These are phyloP conservation scores for Tausonia pullulans DNA, from an alignment of 1,284 basidiomycete species.

Conservation along the genomic window DNA sequence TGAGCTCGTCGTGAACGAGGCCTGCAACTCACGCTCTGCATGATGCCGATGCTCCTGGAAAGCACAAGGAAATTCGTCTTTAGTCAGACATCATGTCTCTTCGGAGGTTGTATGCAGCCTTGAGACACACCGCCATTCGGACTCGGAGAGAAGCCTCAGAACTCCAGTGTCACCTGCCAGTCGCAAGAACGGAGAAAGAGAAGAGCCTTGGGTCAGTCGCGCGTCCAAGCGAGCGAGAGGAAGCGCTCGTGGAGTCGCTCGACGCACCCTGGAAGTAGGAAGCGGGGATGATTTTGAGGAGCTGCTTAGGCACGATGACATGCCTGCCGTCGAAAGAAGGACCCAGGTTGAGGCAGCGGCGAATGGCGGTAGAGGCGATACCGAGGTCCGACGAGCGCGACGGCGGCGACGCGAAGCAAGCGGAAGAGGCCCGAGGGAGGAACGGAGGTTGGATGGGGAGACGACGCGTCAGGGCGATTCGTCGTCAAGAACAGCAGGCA, in stretches of 20 bases:
- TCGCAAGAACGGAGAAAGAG: background rate
- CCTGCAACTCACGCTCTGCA: constrained; percentile 6
- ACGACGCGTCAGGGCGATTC: no score
- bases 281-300: constrained; percentile 10
- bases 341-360: background rate
- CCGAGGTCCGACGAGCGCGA: no score
- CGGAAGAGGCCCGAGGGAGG: no score
- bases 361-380: background rate
- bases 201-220: background rate
- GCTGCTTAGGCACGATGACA: constrained; percentile 12
- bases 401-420: no score
- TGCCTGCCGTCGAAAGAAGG: background rate
- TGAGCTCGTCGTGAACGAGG: no score
- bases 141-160: constrained; percentile 1
- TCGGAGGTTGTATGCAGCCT: no score
- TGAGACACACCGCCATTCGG: constrained; percentile 11
- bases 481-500: no score
- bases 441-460: no score
- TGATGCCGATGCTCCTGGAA: constrained; percentile 11
- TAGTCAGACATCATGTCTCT: no score
- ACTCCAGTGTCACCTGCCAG: constrained; percentile 4
- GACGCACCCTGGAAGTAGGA: background rate
- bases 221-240: background rate
- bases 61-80: background rate
- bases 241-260: background rate